These are phyloP conservation scores for Luffa acutangula DNA, from an alignment of 306 rosid genomes.

Conservation along the genomic window DNA sequence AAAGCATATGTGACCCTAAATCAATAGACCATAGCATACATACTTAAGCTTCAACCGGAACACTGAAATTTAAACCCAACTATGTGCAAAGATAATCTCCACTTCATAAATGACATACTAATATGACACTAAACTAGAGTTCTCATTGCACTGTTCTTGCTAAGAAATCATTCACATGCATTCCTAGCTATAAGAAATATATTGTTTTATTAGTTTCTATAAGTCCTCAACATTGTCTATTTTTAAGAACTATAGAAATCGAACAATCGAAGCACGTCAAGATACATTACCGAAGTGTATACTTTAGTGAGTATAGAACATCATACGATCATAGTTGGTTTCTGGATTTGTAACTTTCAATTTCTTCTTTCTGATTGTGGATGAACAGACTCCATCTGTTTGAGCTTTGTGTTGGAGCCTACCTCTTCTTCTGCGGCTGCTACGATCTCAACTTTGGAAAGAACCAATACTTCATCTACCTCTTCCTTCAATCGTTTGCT, in stretches of 20 bases:
- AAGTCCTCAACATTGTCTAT: background rate
- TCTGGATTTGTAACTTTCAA: background rate
- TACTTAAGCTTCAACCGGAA: background rate
- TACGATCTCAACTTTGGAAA: constrained; percentile 63
- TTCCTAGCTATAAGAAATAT: background rate
- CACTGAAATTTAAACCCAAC: background rate
- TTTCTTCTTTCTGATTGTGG: constrained; percentile 7
- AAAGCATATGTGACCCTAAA: too few relatives aligned
- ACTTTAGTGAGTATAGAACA: background rate
- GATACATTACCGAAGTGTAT: background rate
- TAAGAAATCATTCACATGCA: background rate
- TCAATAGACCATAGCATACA: background rate
- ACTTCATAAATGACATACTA: background rate
- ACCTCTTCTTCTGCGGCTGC: constrained; percentile 73
- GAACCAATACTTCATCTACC: constrained; percentile 69
- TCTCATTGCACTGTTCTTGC: background rate
- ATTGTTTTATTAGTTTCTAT: background rate
- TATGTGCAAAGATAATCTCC: background rate
- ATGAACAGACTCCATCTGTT: constrained; percentile 54
- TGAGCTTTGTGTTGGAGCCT: constrained; percentile 65
- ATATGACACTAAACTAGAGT: background rate
- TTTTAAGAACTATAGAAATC: background rate
- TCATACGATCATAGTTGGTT: background rate
- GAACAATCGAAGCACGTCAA: background rate
- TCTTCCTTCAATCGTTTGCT: constrained; percentile 72